These are phyloP conservation scores for Grigorovia transvaalensis DNA, from an alignment of 805 yeast species.

Conservation along the genomic window DNA sequence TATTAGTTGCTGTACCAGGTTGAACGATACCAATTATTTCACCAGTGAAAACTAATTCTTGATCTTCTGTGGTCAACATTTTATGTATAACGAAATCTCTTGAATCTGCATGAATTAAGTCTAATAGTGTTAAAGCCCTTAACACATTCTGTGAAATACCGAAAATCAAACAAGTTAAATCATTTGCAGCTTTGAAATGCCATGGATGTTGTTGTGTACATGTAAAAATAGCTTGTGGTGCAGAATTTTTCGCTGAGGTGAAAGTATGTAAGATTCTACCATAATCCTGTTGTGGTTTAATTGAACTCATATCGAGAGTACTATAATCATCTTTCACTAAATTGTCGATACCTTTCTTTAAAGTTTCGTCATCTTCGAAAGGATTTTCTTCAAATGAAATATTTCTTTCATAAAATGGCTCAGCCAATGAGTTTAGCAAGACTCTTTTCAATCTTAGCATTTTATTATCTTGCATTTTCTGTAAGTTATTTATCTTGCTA, in stretches of 20 bases:
- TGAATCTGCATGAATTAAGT: constrained; percentile 67
- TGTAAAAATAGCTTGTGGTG: constrained; percentile 80
- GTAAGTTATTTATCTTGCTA: background rate
- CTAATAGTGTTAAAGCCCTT: constrained; percentile 55
- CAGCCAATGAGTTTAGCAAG: constrained; percentile 26
- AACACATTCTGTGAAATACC: constrained; percentile 64
- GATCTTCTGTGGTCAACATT: constrained; percentile 31
- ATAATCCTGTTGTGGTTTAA: constrained; percentile 17
- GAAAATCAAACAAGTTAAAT: constrained; percentile 76
- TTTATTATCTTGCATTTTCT: background rate
- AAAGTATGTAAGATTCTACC: constrained; percentile 50
- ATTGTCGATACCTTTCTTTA: constrained; percentile 29
- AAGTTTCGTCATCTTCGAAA: constrained; percentile 13
- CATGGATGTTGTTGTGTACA: constrained; percentile 68
- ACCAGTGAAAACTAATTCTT: constrained; percentile 61
- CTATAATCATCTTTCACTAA: constrained; percentile 3
- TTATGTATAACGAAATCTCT: constrained; percentile 57
- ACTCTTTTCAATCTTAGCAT: constrained; percentile 16
- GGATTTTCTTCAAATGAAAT: constrained; percentile 12
- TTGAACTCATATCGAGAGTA: constrained; percentile 3
- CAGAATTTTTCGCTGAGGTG: constrained; percentile 57
- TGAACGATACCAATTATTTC: constrained; percentile 73
- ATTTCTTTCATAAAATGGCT: constrained; percentile 26
- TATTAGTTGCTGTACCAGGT: constrained; percentile 36
- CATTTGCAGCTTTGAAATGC: constrained; percentile 76